Evolutionary conservation across 2,329 filamentous ascomycete species (phyloP), one percentile per base, ranked within the genome.

Genomic region (Colletotrichum sp.): DNA sequence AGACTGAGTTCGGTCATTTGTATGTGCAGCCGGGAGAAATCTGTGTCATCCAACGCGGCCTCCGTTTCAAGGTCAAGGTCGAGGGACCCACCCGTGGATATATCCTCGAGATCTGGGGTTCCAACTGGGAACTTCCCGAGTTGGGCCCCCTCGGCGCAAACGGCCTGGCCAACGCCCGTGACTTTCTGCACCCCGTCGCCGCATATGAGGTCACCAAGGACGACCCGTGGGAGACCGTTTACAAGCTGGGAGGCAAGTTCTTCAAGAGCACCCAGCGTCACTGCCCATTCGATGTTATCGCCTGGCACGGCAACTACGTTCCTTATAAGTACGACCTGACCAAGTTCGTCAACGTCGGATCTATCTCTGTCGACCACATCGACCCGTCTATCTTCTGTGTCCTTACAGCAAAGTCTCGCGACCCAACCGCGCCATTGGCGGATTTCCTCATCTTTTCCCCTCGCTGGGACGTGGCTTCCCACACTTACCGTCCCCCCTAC

Each of bases 291-390:
- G 93, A 95, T 78, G 93, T 94, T 2, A 91, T 94, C 1, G 93
- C 92, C 3, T 94, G 93, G 93, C 92, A 94, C 79, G 93, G 93
- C n/a, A 92, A 90, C 68, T 93, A 93, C 79, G 91, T 91, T 70
- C 89, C 89, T 0, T 90, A 88, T 83, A 91, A 91, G 81, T 91
- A 91, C 80, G 89, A 89, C 67, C 81, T 91, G 6, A 89, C 88
- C 9, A 90, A 89, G 73, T 85, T 93, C 86, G 81, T 93, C 88
- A 89, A 89, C 84, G 83, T 91, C 82, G 92, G 90, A 67, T 88
- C 87, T 77, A 89, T 91, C 67, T 89, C 87, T 9, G 89, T 88
- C 79, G 92, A 94, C 80, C 93, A 94, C 77, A 91, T 91, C 5
- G 93, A 94, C 78, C 93, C 93, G 1, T 91, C 89, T 12, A 91